phyloP scores from a whole-genome alignment of 345 rosid species.

The Schrenkiella parvula region DNA sequence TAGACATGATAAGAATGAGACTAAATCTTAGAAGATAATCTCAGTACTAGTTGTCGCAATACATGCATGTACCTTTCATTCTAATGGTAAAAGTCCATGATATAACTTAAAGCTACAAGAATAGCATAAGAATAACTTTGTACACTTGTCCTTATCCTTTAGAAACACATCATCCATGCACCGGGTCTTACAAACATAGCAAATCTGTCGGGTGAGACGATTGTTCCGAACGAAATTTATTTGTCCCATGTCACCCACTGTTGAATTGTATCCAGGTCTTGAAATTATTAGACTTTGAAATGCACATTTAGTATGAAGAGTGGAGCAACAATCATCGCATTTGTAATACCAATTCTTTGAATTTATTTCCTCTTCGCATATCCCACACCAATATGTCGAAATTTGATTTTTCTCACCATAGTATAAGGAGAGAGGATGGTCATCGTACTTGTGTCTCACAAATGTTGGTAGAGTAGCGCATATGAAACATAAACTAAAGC shows the following conservation, averaged over 20 bases:
- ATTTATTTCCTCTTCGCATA: background rate
- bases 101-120: background rate
- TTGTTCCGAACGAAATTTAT: background rate
- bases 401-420: background rate
- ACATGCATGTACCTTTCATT: too few species aligned
- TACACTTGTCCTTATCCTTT: background rate
- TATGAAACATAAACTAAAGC: background rate
- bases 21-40: background rate
- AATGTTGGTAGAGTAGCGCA: slow-evolving; percentile 5
- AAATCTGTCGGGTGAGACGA: background rate
- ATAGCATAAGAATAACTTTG: background rate
- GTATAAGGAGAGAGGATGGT: slow-evolving; percentile 10
- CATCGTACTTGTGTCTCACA: slow-evolving; percentile 1
- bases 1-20: background rate
- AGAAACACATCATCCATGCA: background rate
- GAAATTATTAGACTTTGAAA: background rate
- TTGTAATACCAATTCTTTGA: background rate
- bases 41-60: background rate
- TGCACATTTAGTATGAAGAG: background rate
- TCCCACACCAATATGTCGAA: background rate
- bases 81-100: background rate
- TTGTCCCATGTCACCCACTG: background rate
- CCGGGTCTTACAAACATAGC: background rate
- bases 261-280: background rate
- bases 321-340: background rate